Evolutionary conservation across 2,329 filamentous ascomycete species (phyloP).

Genomic region (Diaporthe longicolla): DNA sequence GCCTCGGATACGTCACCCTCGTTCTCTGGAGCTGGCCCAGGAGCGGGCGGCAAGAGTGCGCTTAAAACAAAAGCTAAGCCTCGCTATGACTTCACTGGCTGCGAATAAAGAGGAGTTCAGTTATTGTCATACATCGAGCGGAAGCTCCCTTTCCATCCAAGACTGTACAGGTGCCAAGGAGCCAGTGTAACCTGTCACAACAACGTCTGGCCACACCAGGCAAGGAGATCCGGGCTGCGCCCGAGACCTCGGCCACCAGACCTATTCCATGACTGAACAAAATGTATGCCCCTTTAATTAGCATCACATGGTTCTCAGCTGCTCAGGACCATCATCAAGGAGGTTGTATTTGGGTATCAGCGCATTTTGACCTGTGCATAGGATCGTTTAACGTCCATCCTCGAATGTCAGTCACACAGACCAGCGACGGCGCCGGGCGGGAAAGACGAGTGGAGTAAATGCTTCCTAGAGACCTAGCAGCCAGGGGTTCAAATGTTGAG

Average conservation of each 20-base stretch:
- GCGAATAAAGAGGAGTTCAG: background rate
- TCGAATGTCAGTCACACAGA: background rate
- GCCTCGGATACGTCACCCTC: background rate
- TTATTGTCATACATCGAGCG: background rate
- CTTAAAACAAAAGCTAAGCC: background rate
- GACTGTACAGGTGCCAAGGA: constrained; percentile 2
- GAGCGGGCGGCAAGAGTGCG: background rate
- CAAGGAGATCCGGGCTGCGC: constrained; percentile 10
- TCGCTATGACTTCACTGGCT: background rate
- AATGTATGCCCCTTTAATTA: too few relatives aligned
- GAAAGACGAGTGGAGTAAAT: background rate
- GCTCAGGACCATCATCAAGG: too few relatives aligned
- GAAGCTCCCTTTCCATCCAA: background rate
- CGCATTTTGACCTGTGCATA: too few relatives aligned
- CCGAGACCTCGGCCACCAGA: constrained; percentile 24
- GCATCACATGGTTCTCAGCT: too few relatives aligned
- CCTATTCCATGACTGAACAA: background rate
- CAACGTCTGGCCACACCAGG: constrained; percentile 26
- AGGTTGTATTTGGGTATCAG: background rate
- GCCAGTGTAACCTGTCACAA: constrained; percentile 34
- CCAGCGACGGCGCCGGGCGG: background rate
- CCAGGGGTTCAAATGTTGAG: constrained; percentile 6
- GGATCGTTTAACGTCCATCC: background rate
- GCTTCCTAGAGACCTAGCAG: background rate
- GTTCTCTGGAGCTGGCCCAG: background rate